These are phyloP conservation scores for Pseudocercospora pini-densiflorae DNA, from an alignment of 2,329 filamentous ascomycete genomes.

Conservation along the genomic window DNA sequence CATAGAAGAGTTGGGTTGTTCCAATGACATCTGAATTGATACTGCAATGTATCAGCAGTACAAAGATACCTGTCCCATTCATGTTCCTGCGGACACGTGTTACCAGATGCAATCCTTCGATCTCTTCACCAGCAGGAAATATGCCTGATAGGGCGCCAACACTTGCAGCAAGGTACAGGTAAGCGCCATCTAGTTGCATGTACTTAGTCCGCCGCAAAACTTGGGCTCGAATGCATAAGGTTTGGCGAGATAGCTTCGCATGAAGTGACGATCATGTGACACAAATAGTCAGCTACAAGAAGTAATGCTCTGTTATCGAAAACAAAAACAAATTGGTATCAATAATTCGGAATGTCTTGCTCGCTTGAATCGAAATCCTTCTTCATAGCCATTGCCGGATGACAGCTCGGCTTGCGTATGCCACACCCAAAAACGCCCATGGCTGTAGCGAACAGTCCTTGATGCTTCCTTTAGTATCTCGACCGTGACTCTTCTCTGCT, in stretches of 20 bases:
- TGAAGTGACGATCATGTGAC: background rate
- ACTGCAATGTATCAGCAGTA: too few relatives aligned
- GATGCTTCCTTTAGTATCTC: conserved; percentile 42
- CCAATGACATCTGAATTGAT: too few relatives aligned
- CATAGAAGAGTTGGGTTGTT: too few relatives aligned
- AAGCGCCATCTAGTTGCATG: background rate
- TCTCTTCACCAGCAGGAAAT: background rate
- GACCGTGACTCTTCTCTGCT: conserved; percentile 17
- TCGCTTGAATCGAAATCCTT: background rate
- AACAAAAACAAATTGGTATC: conserved; percentile 1
- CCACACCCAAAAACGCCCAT: background rate
- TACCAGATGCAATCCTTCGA: background rate
- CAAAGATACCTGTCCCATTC: background rate
- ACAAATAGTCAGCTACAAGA: background rate
- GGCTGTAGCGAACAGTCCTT: background rate
- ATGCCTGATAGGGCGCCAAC: background rate
- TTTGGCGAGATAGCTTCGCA: conserved; percentile 3
- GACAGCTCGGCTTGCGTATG: background rate
- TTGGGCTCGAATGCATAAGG: conserved; percentile 4
- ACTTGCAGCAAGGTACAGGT: background rate
- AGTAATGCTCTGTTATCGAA: background rate
- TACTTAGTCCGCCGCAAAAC: background rate
- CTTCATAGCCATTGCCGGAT: background rate
- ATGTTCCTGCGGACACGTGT: background rate
- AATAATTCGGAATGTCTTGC: background rate